Base-by-base conservation (phyloP, 2,329 filamentous ascomycete species). In the Aspergillus oerlinghausenensis region DNA sequence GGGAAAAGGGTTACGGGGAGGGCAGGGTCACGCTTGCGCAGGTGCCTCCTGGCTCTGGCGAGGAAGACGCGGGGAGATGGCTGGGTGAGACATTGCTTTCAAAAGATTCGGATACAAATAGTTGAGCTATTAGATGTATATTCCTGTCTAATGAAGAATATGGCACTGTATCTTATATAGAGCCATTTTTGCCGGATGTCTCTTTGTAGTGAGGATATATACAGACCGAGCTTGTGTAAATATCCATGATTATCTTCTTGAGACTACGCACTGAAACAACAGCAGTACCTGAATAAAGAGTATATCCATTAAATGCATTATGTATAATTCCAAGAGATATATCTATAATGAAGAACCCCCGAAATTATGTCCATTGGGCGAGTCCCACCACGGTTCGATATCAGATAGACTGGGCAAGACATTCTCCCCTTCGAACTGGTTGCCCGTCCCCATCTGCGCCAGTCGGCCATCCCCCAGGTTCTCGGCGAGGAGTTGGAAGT, bases 1-100 rank as follows among this genome's bases (percentile, higher is more conserved):
- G 70, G 5, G 74, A 76, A 57, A 74, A 70, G 49, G 71, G 73
- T 0, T 67, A 73, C 55, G 73, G 66, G 1, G 71, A 77, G 59
- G 62, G 70, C 21, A 69, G 66, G 35, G 75, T 77, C n/a, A 65
- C 60, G 3, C 40, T 70, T 23, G 21, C 23, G 43, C 43, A 47
- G 21, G 21, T 45, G 42, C 8, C n/a, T 3, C 10, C 21, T 3
- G n/a, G 9, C 4, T 26, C 43, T 26, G 21, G 21, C 43, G 21
- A 23, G n/a, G 21, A 23, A 10, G 43, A 17, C 14, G 43, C 43
- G 11, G 43, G 23, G 6, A 47, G 21, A 47, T 47, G 43, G 43
- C 9, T 47, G 43, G 43, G 10, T 17, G 43, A 47, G 21, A 14
- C 21, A 0, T 26, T 47, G 11, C 11, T 32, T 14, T 32, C 29